Evolutionary conservation across 768 basidiomycete genomes (phyloP), one percentile per base, ranked within the genome.

Genomic region (Dioszegia hungarica): DNA sequence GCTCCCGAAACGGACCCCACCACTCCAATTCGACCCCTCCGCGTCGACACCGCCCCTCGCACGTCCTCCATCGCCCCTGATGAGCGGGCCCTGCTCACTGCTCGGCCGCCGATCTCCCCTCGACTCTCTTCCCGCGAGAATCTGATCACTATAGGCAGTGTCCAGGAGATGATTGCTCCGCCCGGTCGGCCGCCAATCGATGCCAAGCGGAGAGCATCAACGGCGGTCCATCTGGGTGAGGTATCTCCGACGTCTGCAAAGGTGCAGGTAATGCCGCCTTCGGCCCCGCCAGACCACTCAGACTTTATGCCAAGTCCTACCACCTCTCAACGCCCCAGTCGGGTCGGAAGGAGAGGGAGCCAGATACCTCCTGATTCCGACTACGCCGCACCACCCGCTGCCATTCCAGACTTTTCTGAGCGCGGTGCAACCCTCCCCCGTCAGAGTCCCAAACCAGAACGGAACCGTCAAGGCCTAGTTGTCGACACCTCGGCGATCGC

Each of bases 21-120:
- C 11, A 49, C 47, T 49, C 47, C 47, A 9, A n/a, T 36, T 22
- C 49, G 49, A 8, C 10, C 19, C 3, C 37, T 51, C 20, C 49
- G 10, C 1, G 46, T 51, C 29, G 43, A 52, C 15, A 55, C 51
- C 2, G 56, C 59, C 24, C 47, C 37, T 22, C 54, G 66, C 8
- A 43, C 59, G 5, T 52, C 57, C 8, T 64, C 66, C 0, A 20
- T 20, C 31, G 31, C 8, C 19, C 57, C 47, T 4, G 20, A 20
- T 6, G 19, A 39, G 11, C 14, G 29, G 11, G 9, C 25, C 2
- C 49, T n/a, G 10, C 36, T 10, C 19, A 52, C 34, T 20, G 57
- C 44, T 46, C 57, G 41, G 12, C 47, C 39, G 24, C 27, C 38
- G 17, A 38, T 57, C 38, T 49, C 39, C 15, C 49, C 49, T 2